phyloP scores from a whole-genome alignment of 305 asterid species.

The Fraxinus angustifolia region DNA sequence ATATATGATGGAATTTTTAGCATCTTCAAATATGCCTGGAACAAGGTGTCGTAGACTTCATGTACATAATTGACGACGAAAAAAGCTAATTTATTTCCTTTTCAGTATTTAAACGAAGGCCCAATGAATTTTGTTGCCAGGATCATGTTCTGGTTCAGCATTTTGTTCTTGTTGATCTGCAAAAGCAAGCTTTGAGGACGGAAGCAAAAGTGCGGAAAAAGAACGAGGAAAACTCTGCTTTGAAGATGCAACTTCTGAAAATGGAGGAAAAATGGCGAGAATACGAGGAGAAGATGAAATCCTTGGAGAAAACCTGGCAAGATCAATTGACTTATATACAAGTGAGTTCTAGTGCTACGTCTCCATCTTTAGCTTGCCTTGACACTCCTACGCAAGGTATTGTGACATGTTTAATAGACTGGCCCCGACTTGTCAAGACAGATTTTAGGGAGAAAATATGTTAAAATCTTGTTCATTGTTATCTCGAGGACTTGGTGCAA shows the following conservation, averaged over 20 bases:
- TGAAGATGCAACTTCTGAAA: slow-evolving; percentile 40
- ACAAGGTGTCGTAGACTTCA: not conserved
- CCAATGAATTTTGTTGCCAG: slow-evolving; percentile 20
- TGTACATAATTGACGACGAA: not conserved
- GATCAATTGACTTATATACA: slow-evolving; percentile 61
- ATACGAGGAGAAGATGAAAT: slow-evolving; percentile 56
- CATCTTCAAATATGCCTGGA: not conserved
- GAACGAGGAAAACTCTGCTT: slow-evolving; percentile 45
- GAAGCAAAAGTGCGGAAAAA: slow-evolving; percentile 56
- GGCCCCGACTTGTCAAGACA: not conserved
- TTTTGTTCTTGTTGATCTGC: slow-evolving; percentile 44
- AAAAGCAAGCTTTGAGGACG: slow-evolving; percentile 45
- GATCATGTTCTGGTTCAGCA: slow-evolving; percentile 35
- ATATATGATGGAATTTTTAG: slow-evolving; percentile 3
- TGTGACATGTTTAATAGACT: not conserved
- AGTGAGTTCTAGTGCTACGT: slow-evolving; percentile 29
- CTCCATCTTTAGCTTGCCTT: not conserved
- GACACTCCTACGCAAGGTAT: not conserved
- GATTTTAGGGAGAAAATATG: not conserved
- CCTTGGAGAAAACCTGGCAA: slow-evolving; percentile 74
- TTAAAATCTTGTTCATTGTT: not conserved
- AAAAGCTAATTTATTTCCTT: not conserved
- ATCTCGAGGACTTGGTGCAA: not conserved
- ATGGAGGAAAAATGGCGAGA: slow-evolving; percentile 45
- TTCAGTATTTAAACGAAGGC: not conserved